These are phyloP conservation scores for Cenchrus americanus DNA, from an alignment of 176 grass and related monocot genomes.

Conservation along the genomic window DNA sequence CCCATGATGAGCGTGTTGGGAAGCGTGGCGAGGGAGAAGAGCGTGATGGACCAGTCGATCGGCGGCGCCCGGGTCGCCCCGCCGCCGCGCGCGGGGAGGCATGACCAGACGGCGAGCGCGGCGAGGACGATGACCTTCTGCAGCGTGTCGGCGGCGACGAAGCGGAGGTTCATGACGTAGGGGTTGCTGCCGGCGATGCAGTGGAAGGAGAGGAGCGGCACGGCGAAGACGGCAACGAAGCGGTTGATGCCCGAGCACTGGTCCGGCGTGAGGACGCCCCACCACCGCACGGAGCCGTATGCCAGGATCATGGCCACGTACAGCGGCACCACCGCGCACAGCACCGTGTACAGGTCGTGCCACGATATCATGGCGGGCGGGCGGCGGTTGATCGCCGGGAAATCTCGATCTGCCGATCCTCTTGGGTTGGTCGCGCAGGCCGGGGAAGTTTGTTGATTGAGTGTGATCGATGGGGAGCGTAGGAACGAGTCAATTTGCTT, in stretches of 20 bases:
- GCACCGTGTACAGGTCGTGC: constrained; percentile 74
- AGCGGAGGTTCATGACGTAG: constrained; percentile 73
- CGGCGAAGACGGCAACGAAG: constrained; percentile 78
- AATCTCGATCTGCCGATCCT: not conserved
- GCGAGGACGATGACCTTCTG: constrained; percentile 65
- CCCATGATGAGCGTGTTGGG: constrained; percentile 78
- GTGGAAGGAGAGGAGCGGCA: constrained; percentile 81
- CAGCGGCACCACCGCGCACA: constrained; percentile 69
- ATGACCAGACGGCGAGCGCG: constrained; percentile 46
- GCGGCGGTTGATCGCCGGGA: not conserved
- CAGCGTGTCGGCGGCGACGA: constrained; percentile 73
- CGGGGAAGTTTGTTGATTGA: not conserved
- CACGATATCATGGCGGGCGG: constrained; percentile 64
- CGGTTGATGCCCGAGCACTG: constrained; percentile 82
- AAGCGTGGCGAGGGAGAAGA: constrained; percentile 57
- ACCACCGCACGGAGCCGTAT: constrained; percentile 76
- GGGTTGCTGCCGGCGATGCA: constrained; percentile 69
- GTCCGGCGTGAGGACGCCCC: constrained; percentile 65
- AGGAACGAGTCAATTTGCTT: constrained; percentile 12
- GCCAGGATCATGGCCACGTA: constrained; percentile 79
- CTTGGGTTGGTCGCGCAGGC: not conserved
- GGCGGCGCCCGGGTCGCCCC: not conserved
- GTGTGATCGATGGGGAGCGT: not conserved
- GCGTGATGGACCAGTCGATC: constrained; percentile 65
- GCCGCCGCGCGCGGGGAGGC: not conserved